Evolutionary conservation across 805 yeast genomes (phyloP).

Genomic region (Kuraishia borneana): DNA sequence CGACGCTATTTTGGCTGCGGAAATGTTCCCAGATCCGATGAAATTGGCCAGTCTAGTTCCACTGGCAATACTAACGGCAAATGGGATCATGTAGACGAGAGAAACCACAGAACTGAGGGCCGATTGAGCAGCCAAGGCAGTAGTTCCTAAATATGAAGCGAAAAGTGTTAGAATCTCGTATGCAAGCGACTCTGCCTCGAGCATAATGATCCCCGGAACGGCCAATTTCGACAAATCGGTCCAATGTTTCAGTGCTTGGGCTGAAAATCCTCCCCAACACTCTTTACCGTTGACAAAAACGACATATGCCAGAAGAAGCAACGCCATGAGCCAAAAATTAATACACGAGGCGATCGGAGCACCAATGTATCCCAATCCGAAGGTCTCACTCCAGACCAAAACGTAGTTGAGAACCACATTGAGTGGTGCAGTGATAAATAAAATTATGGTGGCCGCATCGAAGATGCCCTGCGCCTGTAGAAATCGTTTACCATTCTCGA

Average conservation of each 20-base stretch:
- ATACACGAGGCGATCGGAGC: constrained; percentile 68
- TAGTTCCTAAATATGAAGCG: constrained; percentile 41
- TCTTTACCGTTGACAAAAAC: constrained; percentile 47
- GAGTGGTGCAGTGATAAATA: constrained; percentile 60
- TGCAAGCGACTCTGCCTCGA: constrained; percentile 45
- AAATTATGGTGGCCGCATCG: constrained; percentile 66
- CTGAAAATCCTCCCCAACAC: constrained; percentile 59
- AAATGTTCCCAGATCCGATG: constrained; percentile 30
- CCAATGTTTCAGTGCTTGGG: constrained; percentile 23
- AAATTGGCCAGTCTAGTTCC: constrained; percentile 46
- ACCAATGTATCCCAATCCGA: constrained; percentile 53
- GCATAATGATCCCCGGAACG: constrained; percentile 41
- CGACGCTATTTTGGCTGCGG: constrained; percentile 28
- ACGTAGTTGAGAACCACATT: constrained; percentile 56
- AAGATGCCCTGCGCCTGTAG: constrained; percentile 72
- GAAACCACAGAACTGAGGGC: constrained; percentile 42
- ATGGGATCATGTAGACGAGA: constrained; percentile 42
- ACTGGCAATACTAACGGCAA: constrained; percentile 43
- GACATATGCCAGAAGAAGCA: constrained; percentile 43
- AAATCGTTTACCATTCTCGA: constrained; percentile 63
- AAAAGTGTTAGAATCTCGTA: constrained; percentile 45
- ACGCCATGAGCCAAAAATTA: constrained; percentile 62
- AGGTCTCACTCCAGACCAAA: constrained; percentile 45
- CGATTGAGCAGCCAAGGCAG: constrained; percentile 44
- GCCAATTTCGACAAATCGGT: constrained; percentile 31